phyloP scores from a whole-genome alignment of 2,329 filamentous ascomycete genomes.

The Paracorniculantispora psalliotae region DNA sequence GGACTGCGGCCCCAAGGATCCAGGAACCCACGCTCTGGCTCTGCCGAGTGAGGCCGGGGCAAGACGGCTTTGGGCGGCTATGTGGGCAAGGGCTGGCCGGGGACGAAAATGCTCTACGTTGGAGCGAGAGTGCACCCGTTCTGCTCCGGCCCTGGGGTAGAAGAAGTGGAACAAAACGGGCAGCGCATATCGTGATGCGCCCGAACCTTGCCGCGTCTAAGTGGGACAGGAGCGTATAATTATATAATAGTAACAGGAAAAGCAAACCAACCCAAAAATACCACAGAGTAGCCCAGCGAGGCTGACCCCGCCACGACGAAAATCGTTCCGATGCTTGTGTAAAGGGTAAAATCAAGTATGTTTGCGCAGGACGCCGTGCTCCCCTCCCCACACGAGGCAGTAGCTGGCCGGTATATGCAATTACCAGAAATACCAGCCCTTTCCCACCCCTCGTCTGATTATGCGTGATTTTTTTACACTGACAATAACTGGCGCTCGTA shows the following conservation, averaged over 20 bases:
- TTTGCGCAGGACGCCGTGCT: neutral
- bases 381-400: constrained; percentile 2
- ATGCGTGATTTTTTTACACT: constrained; percentile 8
- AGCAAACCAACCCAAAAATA: neutral
- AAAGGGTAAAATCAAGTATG: constrained; percentile 1
- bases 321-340: constrained; percentile 12
- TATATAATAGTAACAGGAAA: constrained; percentile 12
- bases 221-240: constrained; percentile 14
- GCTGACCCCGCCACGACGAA: too few relatives aligned
- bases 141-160: constrained; percentile 5
- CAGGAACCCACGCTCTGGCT: neutral
- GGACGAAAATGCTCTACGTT: neutral
- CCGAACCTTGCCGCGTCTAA: constrained; percentile 14
- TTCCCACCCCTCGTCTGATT: neutral
- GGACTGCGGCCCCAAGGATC: neutral
- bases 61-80: constrained; percentile 8
- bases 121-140: neutral
- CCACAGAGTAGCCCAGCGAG: too few relatives aligned
- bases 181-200: constrained; percentile 13
- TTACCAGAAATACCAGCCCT: neutral
- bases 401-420: neutral
- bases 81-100: neutral
- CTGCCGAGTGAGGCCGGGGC: constrained; percentile 5
- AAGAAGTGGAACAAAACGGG: constrained; percentile 8
- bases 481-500: neutral